Percentiles rank a stretch among this genome's conserved stretches.
Conservation (phyloP, 345 rosid species). For the Citrus medica region DNA sequence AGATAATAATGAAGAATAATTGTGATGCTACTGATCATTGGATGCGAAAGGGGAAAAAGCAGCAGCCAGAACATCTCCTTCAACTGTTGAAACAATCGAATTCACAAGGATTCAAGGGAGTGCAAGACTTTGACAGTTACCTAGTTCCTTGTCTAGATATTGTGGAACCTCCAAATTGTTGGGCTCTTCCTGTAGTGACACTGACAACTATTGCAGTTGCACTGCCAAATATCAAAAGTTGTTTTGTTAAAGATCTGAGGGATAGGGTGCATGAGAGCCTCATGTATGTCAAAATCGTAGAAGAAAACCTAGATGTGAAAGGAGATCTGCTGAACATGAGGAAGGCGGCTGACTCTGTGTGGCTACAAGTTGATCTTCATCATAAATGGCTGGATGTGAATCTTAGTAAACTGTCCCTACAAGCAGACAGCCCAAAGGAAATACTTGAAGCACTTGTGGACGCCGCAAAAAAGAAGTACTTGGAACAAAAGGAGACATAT, state of each 20-base stretch:
- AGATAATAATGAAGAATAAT: conserved; percentile 53
- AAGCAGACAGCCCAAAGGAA: conserved; percentile 40
- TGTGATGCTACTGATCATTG: conserved; percentile 56
- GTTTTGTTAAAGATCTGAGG: conserved; percentile 33
- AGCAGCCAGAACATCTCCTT: conserved; percentile 53
- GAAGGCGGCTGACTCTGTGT: conserved; percentile 58
- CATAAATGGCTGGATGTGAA: conserved; percentile 70
- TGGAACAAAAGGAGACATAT: conserved; percentile 36
- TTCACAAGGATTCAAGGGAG: conserved; percentile 53
- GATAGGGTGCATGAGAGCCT: conserved; percentile 59
- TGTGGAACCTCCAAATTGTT: conserved; percentile 68
- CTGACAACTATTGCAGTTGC: conserved; percentile 67
- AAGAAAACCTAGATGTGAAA: conserved; percentile 27
- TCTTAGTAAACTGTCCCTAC: conserved; percentile 45
- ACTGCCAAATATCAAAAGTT: conserved; percentile 42
- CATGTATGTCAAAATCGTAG: conserved; percentile 45
- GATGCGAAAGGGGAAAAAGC: conserved; percentile 48
- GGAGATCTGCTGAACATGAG: conserved; percentile 37
- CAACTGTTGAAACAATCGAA: conserved; percentile 46
- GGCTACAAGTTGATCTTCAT: conserved; percentile 66
- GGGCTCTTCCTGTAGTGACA: conserved; percentile 84
- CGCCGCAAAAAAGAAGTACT: conserved; percentile 42
- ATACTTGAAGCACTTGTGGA: conserved; percentile 50
- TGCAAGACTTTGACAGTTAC: conserved; percentile 53
- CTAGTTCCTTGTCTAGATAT: conserved; percentile 42